Percentiles rank a stretch among this genome's conserved stretches.
phyloP scores from a whole-genome alignment of 176 grass and related monocot genomes.

The Musa troglodytarum region DNA sequence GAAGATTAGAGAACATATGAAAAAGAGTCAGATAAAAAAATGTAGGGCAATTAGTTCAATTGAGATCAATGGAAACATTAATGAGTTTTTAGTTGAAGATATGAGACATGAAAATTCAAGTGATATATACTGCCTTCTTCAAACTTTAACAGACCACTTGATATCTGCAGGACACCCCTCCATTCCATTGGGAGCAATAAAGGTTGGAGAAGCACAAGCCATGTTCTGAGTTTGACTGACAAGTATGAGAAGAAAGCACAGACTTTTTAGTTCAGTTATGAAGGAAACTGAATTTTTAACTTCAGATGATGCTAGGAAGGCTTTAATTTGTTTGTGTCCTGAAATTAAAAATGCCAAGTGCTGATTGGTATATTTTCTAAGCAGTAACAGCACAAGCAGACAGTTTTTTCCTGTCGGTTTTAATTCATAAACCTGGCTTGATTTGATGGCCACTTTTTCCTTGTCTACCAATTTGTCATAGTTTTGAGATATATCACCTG shows the following conservation, averaged over 20 bases:
- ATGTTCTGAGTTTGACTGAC: neutral
- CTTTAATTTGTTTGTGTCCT: neutral
- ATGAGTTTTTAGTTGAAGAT: slow-evolving; percentile 4
- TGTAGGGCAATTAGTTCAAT: neutral
- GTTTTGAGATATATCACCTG: neutral
- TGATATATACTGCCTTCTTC: neutral
- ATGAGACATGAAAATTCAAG: neutral
- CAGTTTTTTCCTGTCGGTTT: neutral
- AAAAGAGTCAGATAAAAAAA: neutral
- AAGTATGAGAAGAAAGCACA: no score
- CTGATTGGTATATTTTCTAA: neutral
- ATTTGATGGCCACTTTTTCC: neutral
- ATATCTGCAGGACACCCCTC: neutral
- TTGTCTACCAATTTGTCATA: neutral
- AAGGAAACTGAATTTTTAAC: neutral
- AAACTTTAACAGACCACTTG: neutral
- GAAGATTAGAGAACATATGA: slow-evolving; percentile 4
- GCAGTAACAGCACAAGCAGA: neutral
- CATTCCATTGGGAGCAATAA: neutral
- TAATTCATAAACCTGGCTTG: neutral
- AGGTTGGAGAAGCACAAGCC: neutral
- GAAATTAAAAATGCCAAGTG: neutral
- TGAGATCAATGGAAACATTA: neutral
- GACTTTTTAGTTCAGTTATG: neutral
- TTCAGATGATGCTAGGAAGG: neutral